Evolutionary conservation across 148 eudicot species (phyloP).

Genomic region (Polygonum aviculare): DNA sequence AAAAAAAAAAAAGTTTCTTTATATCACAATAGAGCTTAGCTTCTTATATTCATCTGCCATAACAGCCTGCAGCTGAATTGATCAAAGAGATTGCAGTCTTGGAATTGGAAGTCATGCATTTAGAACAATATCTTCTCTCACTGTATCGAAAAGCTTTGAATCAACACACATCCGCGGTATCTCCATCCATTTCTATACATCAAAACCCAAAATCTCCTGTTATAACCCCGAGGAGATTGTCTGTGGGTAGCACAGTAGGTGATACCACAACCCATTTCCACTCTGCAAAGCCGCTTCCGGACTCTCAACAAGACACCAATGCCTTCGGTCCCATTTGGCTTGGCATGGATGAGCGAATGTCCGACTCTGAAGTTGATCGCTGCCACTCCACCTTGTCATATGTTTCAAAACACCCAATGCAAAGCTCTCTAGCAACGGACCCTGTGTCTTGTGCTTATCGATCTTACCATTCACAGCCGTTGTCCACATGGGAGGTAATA

Average conservation of each 20-base stretch:
- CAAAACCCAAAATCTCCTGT: neutral
- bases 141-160: conserved; percentile 51
- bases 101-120: conserved; percentile 59
- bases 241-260: conserved; percentile 6
- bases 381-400: conserved; percentile 71
- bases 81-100: conserved; percentile 61
- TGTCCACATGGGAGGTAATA: conserved; percentile 59
- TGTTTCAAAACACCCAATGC: conserved; percentile 28
- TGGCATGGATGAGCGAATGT: conserved; percentile 9
- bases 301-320: neutral
- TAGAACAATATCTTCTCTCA: conserved; percentile 71
- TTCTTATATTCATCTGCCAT: neutral
- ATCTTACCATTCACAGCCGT: conserved; percentile 62
- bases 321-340: neutral
- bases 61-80: conserved; percentile 55
- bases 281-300: conserved; percentile 13
- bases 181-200: conserved; percentile 7
- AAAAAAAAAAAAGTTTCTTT: no score
- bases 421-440: conserved; percentile 28
- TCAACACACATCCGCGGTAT: conserved; percentile 20
- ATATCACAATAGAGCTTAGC: neutral
- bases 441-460: conserved; percentile 30
- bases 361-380: conserved; percentile 43
- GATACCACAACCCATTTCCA: conserved; percentile 4
- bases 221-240: neutral